Percentiles rank a stretch among this genome's conserved stretches.
phyloP scores from a whole-genome alignment of 1,284 basidiomycete species.

The Moesziomyces antarcticus region DNA sequence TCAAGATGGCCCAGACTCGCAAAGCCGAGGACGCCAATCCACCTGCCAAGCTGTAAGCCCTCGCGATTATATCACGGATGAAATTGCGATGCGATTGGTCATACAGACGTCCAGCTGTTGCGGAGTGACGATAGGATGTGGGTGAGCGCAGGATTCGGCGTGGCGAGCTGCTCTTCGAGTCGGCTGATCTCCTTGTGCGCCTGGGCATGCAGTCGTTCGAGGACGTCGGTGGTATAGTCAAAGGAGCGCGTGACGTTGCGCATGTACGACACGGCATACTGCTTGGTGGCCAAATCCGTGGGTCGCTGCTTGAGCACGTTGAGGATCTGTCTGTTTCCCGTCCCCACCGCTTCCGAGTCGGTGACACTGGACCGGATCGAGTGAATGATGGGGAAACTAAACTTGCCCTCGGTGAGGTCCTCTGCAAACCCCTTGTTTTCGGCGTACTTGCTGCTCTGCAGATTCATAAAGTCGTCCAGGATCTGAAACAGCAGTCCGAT shows the following conservation, averaged over 20 bases:
- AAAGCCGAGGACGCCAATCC: conserved; percentile 28
- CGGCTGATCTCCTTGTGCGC: conserved; percentile 47
- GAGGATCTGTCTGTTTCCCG: conserved; percentile 56
- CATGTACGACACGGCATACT: conserved; percentile 64
- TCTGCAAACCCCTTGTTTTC: conserved; percentile 94
- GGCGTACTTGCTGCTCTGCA: conserved; percentile 85
- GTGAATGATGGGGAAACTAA: conserved; percentile 93
- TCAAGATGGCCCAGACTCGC: conserved; percentile 68
- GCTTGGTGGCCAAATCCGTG: conserved; percentile 58
- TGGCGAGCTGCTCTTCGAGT: conserved; percentile 33
- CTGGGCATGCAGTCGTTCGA: conserved; percentile 49
- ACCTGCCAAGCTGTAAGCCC: conserved; percentile 15
- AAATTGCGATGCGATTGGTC: background rate
- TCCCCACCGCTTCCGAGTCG: background rate
- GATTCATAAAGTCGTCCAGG: conserved; percentile 95
- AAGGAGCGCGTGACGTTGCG: conserved; percentile 58
- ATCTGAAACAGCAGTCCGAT: conserved; percentile 97
- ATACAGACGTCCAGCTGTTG: conserved; percentile 33
- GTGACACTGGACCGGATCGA: conserved; percentile 73
- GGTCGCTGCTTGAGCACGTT: conserved; percentile 62
- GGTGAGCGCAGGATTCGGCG: conserved; percentile 39
- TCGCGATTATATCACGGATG: too few species aligned
- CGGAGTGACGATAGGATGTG: conserved; percentile 51
- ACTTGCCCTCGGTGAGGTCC: conserved; percentile 94
- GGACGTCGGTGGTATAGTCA: conserved; percentile 61